Conservation (phyloP, 805 yeast genomes). For the Monosporozyma aerobia region DNA sequence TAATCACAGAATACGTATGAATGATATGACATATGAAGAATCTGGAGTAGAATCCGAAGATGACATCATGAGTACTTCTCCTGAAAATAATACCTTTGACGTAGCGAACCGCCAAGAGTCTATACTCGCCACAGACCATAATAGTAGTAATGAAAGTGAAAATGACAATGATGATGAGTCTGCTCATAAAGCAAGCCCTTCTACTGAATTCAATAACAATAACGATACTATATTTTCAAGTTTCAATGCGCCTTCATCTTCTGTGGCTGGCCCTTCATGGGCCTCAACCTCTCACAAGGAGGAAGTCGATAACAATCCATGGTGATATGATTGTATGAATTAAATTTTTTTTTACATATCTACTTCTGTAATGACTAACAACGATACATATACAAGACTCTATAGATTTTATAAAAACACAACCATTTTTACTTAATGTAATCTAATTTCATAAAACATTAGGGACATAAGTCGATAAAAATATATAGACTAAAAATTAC, state of each 20-base stretch:
- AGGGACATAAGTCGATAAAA: background rate
- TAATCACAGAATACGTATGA: constrained; percentile 20
- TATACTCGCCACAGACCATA: background rate
- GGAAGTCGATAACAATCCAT: constrained; percentile 57
- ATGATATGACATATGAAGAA: constrained; percentile 11
- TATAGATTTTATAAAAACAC: background rate
- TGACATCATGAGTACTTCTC: constrained; percentile 7
- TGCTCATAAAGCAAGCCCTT: background rate
- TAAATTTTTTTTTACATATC: background rate
- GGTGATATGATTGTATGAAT: constrained; percentile 31
- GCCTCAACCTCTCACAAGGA: constrained; percentile 41
- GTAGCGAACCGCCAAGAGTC: constrained; percentile 1
- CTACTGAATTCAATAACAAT: background rate
- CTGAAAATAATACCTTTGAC: constrained; percentile 8
- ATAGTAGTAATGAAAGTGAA: constrained; percentile 1
- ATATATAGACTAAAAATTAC: background rate
- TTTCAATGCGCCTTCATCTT: constrained; percentile 57
- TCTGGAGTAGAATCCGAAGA: constrained; percentile 11
- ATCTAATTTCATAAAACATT: background rate
- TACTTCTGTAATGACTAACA: background rate
- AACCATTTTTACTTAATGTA: background rate
- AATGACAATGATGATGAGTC: constrained; percentile 3
- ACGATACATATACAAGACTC: background rate
- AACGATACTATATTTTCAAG: constrained; percentile 40
- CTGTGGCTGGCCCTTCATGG: constrained; percentile 33